Conservation (phyloP, 129 eudicot genomes). For the Tagetes erecta region DNA sequence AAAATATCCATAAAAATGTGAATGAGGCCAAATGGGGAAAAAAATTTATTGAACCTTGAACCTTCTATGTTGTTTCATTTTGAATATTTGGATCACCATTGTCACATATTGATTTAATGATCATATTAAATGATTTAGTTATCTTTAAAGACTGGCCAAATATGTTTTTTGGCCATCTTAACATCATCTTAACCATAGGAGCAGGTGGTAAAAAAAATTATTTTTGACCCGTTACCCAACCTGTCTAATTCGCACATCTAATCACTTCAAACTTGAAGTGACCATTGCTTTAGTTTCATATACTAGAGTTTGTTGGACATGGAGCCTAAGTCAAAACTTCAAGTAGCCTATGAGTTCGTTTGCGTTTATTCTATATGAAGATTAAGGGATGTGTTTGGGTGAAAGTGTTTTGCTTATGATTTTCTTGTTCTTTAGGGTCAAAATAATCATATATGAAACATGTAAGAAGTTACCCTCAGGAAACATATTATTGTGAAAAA, state of each 20-base stretch:
- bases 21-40: not conserved
- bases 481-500: too few relatives aligned
- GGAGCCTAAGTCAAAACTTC: not conserved
- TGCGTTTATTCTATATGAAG: too few relatives aligned
- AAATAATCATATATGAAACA: too few relatives aligned
- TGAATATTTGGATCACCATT: not conserved
- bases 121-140: not conserved
- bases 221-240: not conserved
- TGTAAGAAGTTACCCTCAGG: too few relatives aligned
- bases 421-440: too few relatives aligned
- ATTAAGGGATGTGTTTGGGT: too few relatives aligned
- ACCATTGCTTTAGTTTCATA: not conserved
- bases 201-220: not conserved
- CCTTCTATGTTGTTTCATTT: not conserved
- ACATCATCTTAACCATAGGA: not conserved
- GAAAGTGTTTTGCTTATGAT: too few relatives aligned
- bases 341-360: not conserved
- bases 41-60: not conserved
- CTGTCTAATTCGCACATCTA: not conserved
- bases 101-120: not conserved
- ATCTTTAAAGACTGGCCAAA: not conserved
- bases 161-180: not conserved
- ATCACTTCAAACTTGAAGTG: not conserved
- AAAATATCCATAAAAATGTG: too few relatives aligned
- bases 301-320: not conserved